Conservation (phyloP, 2,329 filamentous ascomycete genomes). For the Pseudogymnoascus pannorum region DNA sequence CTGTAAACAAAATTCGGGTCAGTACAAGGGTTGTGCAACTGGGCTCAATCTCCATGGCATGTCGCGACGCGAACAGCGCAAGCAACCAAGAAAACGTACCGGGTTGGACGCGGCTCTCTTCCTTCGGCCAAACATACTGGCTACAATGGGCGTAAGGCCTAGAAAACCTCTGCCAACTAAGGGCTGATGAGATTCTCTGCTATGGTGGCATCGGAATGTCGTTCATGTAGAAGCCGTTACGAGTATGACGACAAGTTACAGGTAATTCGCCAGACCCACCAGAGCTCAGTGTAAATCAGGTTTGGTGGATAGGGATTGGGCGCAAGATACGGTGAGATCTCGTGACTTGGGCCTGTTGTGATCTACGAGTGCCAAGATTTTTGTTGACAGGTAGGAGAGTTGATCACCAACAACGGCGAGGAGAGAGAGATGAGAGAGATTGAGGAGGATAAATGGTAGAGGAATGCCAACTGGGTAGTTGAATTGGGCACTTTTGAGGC, state of each 20-base stretch:
- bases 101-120: slow-evolving; percentile 35
- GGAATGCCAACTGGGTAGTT: not conserved
- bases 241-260: slow-evolving; percentile 6
- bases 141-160: slow-evolving; percentile 16
- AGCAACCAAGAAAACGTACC: slow-evolving; percentile 25
- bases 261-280: slow-evolving; percentile 3
- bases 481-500: slow-evolving; percentile 7
- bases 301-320: slow-evolving; percentile 4
- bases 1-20: slow-evolving; percentile 33
- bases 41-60: slow-evolving; percentile 22
- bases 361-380: slow-evolving; percentile 2
- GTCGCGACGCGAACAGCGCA: slow-evolving; percentile 17
- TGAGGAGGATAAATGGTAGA: not conserved
- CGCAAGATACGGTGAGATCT: not conserved
- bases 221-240: not conserved
- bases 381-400: not conserved
- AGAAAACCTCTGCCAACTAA: slow-evolving; percentile 26
- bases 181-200: slow-evolving; percentile 25
- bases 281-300: slow-evolving; percentile 8
- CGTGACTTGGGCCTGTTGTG: slow-evolving; percentile 6
- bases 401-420: not conserved
- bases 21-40: slow-evolving; percentile 11
- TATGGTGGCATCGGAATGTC: slow-evolving; percentile 4
- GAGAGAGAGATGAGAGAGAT: not conserved
- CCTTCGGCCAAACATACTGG: slow-evolving; percentile 31